phyloP scores from a whole-genome alignment of 2,329 filamentous ascomycete genomes.

The Blastomyces parvus region DNA sequence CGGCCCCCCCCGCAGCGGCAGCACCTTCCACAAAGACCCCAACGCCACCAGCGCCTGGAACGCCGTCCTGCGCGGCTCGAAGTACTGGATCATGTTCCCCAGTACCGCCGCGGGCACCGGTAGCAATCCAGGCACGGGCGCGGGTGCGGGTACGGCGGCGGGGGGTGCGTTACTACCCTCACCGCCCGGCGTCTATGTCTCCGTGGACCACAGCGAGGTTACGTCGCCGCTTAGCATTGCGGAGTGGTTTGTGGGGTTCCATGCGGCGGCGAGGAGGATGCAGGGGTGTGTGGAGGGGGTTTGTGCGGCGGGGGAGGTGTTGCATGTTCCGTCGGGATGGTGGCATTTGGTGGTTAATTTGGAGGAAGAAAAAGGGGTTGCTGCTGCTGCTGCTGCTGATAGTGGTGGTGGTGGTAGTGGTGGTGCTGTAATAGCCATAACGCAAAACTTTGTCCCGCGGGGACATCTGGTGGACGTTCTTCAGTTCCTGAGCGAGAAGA shows the following conservation, averaged over 20 bases:
- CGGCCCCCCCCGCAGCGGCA: constrained; percentile 76
- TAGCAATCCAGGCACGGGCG: background rate
- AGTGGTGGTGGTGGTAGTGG: background rate
- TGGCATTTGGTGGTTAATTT: constrained; percentile 88
- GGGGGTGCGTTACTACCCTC: constrained; percentile 40
- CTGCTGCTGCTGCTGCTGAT: constrained; percentile 58
- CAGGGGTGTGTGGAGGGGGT: constrained; percentile 78
- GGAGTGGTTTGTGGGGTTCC: constrained; percentile 91
- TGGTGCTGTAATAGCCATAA: constrained; percentile 58
- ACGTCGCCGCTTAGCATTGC: constrained; percentile 89
- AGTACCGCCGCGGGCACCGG: constrained; percentile 31
- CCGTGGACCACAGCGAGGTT: constrained; percentile 80
- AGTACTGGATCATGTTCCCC: constrained; percentile 99
- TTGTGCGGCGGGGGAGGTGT: constrained; percentile 70
- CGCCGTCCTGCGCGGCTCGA: constrained; percentile 75
- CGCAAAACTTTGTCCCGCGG: constrained; percentile 84
- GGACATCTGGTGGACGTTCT: constrained; percentile 66
- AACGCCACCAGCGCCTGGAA: constrained; percentile 78
- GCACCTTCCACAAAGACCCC: constrained; percentile 83
- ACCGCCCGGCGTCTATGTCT: constrained; percentile 85
- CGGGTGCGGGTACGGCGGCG: background rate
- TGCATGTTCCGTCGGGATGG: constrained; percentile 92
- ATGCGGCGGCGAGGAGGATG: constrained; percentile 65
- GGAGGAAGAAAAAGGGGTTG: background rate
- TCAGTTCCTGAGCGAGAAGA: constrained; percentile 68